These are phyloP conservation scores for Farysia itapuensis DNA, from an alignment of 1,284 basidiomycete genomes.

Conservation along the genomic window DNA sequence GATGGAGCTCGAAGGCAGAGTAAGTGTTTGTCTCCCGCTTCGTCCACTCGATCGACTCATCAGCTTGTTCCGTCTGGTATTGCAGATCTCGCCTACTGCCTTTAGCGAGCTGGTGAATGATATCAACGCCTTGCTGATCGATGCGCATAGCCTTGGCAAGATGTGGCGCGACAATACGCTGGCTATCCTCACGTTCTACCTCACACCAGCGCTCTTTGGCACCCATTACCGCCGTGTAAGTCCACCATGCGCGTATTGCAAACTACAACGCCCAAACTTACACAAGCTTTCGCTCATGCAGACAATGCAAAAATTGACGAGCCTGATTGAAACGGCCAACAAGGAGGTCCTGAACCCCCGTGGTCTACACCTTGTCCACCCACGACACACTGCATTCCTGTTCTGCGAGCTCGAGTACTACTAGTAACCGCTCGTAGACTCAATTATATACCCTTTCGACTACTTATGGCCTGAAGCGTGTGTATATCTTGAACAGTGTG, in stretches of 20 bases:
- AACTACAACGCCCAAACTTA: not conserved
- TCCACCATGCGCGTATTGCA: constrained; percentile 1
- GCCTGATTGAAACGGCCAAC: constrained; percentile 70
- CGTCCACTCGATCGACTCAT: no score
- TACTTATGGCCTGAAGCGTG: no score
- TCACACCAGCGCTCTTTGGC: constrained; percentile 65
- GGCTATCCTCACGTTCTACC: constrained; percentile 37
- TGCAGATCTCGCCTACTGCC: constrained; percentile 28
- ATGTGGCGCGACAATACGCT: constrained; percentile 38
- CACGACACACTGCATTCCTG: constrained; percentile 74
- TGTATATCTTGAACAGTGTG: no score
- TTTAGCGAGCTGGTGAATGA: constrained; percentile 47
- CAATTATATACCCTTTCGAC: no score
- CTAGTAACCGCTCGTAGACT: no score
- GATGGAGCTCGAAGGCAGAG: constrained; percentile 77
- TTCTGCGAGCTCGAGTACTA: constrained; percentile 65
- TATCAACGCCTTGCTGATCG: constrained; percentile 38
- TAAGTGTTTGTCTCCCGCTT: constrained; percentile 56
- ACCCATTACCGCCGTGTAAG: constrained; percentile 76
- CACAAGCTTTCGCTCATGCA: constrained; percentile 58
- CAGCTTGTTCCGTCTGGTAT: no score
- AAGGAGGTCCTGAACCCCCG: constrained; percentile 72
- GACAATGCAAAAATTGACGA: constrained; percentile 74
- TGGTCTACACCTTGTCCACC: constrained; percentile 79
- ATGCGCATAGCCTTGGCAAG: constrained; percentile 22